Conservation (phyloP, 2,329 filamentous ascomycete species). For the Hortaea werneckii region DNA sequence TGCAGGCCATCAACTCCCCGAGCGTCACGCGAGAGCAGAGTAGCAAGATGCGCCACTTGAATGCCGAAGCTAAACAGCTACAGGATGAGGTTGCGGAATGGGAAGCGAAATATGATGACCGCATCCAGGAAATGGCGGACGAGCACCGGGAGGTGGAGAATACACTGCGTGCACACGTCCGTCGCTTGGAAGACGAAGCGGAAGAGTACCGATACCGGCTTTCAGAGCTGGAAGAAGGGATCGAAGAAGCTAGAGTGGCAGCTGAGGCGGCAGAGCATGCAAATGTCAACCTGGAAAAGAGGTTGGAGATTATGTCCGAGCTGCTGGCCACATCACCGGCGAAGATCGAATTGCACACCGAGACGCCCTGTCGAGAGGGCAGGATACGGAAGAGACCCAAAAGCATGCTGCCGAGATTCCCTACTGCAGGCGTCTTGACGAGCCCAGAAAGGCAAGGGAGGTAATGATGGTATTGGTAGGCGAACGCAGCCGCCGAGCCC, state of each 20-base stretch:
- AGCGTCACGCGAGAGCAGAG: conserved; percentile 26
- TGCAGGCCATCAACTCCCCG: conserved; percentile 32
- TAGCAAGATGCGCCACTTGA: conserved; percentile 28
- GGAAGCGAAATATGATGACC: conserved; percentile 28
- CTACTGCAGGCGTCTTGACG: conserved; percentile 20
- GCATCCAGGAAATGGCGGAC: conserved; percentile 25
- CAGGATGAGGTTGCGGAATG: conserved; percentile 27
- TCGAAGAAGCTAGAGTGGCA: conserved; percentile 21
- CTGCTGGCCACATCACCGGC: conserved; percentile 28
- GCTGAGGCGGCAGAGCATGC: conserved; percentile 25
- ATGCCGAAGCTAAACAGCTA: conserved; percentile 24
- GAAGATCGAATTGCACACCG: conserved; percentile 25
- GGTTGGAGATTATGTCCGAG: conserved; percentile 29
- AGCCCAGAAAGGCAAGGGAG: conserved; percentile 13
- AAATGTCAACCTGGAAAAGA: conserved; percentile 28
- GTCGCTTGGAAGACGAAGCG: conserved; percentile 19
- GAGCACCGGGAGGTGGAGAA: conserved; percentile 19
- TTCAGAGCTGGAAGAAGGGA: conserved; percentile 24
- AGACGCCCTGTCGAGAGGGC: conserved; percentile 13
- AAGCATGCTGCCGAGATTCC: conserved; percentile 27
- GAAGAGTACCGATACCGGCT: conserved; percentile 21
- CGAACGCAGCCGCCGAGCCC: no score
- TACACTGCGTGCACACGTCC: conserved; percentile 19
- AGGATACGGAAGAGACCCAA: conserved; percentile 21
- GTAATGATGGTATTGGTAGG: no score